phyloP scores from a whole-genome alignment of 140 eudicot genomes.

The Artemisia princeps region DNA sequence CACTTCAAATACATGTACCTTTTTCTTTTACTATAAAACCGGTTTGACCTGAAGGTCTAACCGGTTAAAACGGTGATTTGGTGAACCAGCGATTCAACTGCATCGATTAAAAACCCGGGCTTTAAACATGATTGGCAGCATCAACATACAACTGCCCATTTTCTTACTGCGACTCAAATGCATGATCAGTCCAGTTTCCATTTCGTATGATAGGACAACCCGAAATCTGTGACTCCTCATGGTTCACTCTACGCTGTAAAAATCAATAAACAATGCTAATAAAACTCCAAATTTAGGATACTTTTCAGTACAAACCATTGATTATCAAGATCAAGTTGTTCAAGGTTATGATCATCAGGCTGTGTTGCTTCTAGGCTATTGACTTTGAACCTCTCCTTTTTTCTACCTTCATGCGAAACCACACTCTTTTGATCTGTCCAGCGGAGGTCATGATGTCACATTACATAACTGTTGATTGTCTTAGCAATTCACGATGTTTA shows the following conservation, averaged over 20 bases:
- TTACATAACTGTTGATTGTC: not conserved
- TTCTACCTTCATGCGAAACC: not conserved
- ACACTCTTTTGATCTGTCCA: constrained; percentile 1
- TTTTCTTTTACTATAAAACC: too few relatives aligned
- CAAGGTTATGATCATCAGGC: constrained; percentile 40
- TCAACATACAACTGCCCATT: constrained; percentile 39
- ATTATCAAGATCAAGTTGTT: constrained; percentile 44
- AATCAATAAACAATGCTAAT: constrained; percentile 24
- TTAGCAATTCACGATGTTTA: not conserved
- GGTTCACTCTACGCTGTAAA: constrained; percentile 49
- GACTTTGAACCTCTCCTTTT: not conserved
- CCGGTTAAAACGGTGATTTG: too few relatives aligned
- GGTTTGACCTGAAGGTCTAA: too few relatives aligned
- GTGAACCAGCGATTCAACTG: too few relatives aligned
- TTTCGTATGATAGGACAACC: constrained; percentile 37
- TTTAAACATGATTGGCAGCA: constrained; percentile 11
- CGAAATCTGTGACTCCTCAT: constrained; percentile 45
- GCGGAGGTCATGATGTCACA: not conserved
- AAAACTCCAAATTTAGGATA: constrained; percentile 49
- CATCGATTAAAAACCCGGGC: too few relatives aligned
- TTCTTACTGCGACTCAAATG: constrained; percentile 32
- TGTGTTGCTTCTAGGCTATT: constrained; percentile 42
- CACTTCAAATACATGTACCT: too few relatives aligned
- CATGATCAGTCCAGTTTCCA: constrained; percentile 42
- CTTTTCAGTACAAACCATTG: constrained; percentile 41